Conservation (phyloP, 352 stramenopile species). For the Aphanomyces euteiches region DNA sequence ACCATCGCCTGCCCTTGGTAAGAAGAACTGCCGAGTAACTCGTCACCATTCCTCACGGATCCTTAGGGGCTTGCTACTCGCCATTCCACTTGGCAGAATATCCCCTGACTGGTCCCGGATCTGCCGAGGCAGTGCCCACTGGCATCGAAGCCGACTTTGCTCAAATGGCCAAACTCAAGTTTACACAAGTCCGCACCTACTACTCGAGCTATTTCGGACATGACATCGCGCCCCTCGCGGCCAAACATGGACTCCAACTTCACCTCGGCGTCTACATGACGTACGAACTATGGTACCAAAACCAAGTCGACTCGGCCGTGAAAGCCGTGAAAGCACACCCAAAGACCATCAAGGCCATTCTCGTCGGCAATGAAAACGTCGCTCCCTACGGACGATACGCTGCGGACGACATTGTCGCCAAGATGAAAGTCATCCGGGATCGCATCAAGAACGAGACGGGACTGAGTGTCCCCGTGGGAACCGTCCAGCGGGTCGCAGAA, state of each 20-base stretch:
- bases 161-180: slow-evolving; percentile 40
- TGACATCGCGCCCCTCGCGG: slow-evolving; percentile 33
- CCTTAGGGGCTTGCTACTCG: slow-evolving; percentile 37
- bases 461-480: slow-evolving; percentile 49
- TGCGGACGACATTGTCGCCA: slow-evolving; percentile 35
- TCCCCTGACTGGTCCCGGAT: slow-evolving; percentile 37
- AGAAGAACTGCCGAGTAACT: too few relatives aligned
- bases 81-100: slow-evolving; percentile 55
- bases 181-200: slow-evolving; percentile 56
- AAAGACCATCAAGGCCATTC: slow-evolving; percentile 43
- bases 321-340: slow-evolving; percentile 46
- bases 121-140: slow-evolving; percentile 26
- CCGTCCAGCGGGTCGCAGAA: slow-evolving; percentile 51
- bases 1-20: too few relatives aligned
- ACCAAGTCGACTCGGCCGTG: slow-evolving; percentile 44
- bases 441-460: slow-evolving; percentile 31
- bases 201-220: slow-evolving; percentile 55
- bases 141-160: slow-evolving; percentile 47
- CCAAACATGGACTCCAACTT: neutral
- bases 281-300: slow-evolving; percentile 41
- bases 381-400: slow-evolving; percentile 30
- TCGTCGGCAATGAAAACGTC: slow-evolving; percentile 53
- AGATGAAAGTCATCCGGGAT: slow-evolving; percentile 37
- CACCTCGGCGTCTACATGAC: slow-evolving; percentile 57
- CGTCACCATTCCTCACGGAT: too few relatives aligned